Conservation (phyloP, 805 yeast species). For the Suhomyces xylopsoci region DNA sequence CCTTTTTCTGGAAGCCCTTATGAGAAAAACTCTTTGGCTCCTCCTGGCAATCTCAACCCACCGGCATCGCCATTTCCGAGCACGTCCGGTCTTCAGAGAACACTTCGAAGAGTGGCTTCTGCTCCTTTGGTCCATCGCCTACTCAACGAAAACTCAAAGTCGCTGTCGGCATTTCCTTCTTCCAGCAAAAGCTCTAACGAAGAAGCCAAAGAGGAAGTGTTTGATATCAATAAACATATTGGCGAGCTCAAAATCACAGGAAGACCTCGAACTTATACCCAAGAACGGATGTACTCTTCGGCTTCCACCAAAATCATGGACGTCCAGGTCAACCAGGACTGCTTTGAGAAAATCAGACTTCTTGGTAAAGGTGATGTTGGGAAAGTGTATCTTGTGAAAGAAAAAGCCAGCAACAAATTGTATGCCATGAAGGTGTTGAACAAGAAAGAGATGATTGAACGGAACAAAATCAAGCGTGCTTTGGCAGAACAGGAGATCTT, state of each 20-base stretch:
- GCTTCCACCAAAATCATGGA: slow-evolving; percentile 70
- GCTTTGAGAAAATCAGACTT: slow-evolving; percentile 86
- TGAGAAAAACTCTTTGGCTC: slow-evolving; percentile 1
- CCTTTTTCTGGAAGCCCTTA: too few species aligned
- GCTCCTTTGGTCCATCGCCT: slow-evolving; percentile 62
- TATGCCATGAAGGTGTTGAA: slow-evolving; percentile 91
- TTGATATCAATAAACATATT: slow-evolving; percentile 40
- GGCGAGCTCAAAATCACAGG: slow-evolving; percentile 39
- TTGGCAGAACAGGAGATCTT: slow-evolving; percentile 95
- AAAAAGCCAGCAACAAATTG: slow-evolving; percentile 66
- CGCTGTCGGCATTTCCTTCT: neutral
- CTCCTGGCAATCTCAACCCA: slow-evolving; percentile 9
- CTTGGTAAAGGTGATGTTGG: slow-evolving; percentile 98
- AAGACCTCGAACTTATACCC: slow-evolving; percentile 40
- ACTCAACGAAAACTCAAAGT: slow-evolving; percentile 20
- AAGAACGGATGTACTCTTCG: slow-evolving; percentile 63
- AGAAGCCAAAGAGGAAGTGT: slow-evolving; percentile 35
- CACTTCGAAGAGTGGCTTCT: slow-evolving; percentile 74
- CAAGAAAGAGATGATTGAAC: slow-evolving; percentile 89
- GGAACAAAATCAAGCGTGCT: slow-evolving; percentile 93
- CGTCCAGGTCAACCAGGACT: slow-evolving; percentile 79
- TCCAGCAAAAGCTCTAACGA: slow-evolving; percentile 3
- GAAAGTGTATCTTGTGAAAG: slow-evolving; percentile 87
- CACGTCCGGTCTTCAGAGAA: slow-evolving; percentile 27
- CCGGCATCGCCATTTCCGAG: slow-evolving; percentile 6